Base-by-base conservation (phyloP, 2,329 filamentous ascomycete species). In the Tolypocladium cylindrosporum region DNA sequence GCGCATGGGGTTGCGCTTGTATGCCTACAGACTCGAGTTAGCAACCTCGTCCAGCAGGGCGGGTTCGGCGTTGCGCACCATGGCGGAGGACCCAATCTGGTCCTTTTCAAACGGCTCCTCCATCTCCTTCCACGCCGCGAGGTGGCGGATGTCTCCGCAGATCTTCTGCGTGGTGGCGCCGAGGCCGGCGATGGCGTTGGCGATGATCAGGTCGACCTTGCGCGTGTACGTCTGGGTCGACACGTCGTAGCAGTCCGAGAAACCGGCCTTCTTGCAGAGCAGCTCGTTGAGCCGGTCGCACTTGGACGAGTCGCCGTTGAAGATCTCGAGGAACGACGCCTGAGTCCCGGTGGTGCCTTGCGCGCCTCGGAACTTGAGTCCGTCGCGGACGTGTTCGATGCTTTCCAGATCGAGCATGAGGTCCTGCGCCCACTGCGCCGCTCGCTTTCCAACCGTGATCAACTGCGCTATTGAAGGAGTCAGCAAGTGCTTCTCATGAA, bases 51-150 rank as follows among this genome's bases (percentile, higher is more conserved):
- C 31, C 7, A 1, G 7, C 31, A 9, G 31, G 31, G 8, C 31
- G 7, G 7, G 31, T 34, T 34, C 31, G 7, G 37, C 2, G 37
- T 39, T 39, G 14, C 37, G 10, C 11, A 39, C 37, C 16, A 82
- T 63, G n/a, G 61, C 60, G 19, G 48, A 55, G 2, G 78, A 83
- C 36, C 87, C 89, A 64, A 92, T 91, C 74, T 95, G 90, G 63
- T 85, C 82, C 66, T 84, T 85, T 75, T 92, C 89, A 65, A 91
- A 90, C 0, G 89, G 90, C 77, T 92, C 89, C 69, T 95, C 91
- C 59, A 94, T 77, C 72, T 95, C 90, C 78, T 96, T 95, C 74
- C 85, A 81, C 67, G 81, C 78, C 7, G 87, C 87, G 54, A 93
- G 77, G 68, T 90, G 86, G 54, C 89, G 80, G 63, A 94, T 88